Evolutionary conservation across 2,329 filamentous ascomycete genomes (phyloP).

Genomic region (Cladosporium sp.): DNA sequence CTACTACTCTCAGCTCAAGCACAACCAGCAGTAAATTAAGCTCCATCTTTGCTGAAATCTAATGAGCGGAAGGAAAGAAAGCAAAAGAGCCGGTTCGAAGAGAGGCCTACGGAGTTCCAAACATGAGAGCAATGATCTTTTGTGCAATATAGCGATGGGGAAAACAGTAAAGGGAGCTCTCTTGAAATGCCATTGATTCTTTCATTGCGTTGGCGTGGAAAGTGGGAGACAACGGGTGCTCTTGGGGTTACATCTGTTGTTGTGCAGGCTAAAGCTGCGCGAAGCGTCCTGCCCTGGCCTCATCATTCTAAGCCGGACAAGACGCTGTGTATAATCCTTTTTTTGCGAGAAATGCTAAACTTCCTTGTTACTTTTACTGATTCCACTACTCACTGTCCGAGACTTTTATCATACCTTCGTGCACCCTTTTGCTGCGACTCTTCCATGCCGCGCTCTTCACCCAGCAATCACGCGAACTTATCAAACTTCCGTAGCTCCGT

Average conservation of each 20-base stretch:
- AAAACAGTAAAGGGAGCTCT: not conserved
- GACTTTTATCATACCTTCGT: too few species aligned
- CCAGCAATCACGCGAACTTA: too few species aligned
- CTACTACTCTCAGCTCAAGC: slow-evolving; percentile 52
- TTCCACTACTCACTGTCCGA: too few species aligned
- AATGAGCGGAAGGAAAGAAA: not conserved
- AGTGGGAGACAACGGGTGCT: not conserved
- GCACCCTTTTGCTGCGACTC: too few species aligned
- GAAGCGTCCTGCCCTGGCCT: not conserved
- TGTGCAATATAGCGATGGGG: not conserved
- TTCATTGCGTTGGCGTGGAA: not conserved
- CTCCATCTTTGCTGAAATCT: not conserved
- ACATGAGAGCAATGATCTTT: not conserved
- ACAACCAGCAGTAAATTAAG: not conserved
- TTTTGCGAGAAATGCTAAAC: not conserved
- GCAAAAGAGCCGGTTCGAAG: too few species aligned
- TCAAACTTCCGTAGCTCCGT: not conserved
- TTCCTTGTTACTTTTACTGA: not conserved
- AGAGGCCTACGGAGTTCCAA: not conserved
- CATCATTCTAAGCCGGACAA: not conserved
- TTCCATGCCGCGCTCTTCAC: too few species aligned
- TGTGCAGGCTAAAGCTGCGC: not conserved
- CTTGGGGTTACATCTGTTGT: not conserved
- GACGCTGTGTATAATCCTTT: not conserved
- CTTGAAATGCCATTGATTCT: not conserved